Conservation (phyloP, 2,329 filamentous ascomycete species). For the Sporothrix euskadiensis region DNA sequence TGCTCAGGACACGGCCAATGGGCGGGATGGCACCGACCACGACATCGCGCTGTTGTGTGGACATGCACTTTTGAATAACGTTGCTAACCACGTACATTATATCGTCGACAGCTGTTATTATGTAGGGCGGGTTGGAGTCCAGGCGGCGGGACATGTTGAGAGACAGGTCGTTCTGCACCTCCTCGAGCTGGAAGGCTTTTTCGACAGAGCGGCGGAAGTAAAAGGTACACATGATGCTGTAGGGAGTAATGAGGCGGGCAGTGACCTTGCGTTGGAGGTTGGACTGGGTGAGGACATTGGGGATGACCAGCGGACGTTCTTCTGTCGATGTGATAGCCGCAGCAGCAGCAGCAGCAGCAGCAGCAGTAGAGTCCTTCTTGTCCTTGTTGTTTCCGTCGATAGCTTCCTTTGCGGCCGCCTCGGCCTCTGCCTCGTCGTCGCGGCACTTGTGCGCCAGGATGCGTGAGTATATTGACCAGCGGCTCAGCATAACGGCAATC, state of each 20-base stretch:
- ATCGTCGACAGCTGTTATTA: constrained; percentile 94
- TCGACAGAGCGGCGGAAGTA: constrained; percentile 96
- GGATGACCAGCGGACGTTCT: constrained; percentile 62
- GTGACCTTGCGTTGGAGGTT: constrained; percentile 77
- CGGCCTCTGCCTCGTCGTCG: constrained; percentile 39
- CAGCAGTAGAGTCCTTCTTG: neutral
- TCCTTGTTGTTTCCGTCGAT: neutral
- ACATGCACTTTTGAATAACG: constrained; percentile 80
- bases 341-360: neutral
- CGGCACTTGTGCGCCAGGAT: constrained; percentile 86
- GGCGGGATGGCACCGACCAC: constrained; percentile 76
- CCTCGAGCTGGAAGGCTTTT: constrained; percentile 95
- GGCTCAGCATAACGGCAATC: constrained; percentile 85
- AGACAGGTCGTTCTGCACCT: constrained; percentile 76
- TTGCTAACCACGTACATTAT: constrained; percentile 99
- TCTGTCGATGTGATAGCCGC: constrained; percentile 42
- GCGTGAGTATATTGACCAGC: constrained; percentile 88
- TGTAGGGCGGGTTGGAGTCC: constrained; percentile 75
- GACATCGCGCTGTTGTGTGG: constrained; percentile 79
- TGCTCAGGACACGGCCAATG: constrained; percentile 75
- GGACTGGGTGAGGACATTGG: constrained; percentile 74
- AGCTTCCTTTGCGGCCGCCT: neutral
- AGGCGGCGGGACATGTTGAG: constrained; percentile 72
- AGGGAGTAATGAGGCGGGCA: constrained; percentile 72
- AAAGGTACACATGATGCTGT: constrained; percentile 91